Evolutionary conservation across 805 yeast species (phyloP), one percentile per base, ranked within the genome.

Genomic region (Ogataea sp.): DNA sequence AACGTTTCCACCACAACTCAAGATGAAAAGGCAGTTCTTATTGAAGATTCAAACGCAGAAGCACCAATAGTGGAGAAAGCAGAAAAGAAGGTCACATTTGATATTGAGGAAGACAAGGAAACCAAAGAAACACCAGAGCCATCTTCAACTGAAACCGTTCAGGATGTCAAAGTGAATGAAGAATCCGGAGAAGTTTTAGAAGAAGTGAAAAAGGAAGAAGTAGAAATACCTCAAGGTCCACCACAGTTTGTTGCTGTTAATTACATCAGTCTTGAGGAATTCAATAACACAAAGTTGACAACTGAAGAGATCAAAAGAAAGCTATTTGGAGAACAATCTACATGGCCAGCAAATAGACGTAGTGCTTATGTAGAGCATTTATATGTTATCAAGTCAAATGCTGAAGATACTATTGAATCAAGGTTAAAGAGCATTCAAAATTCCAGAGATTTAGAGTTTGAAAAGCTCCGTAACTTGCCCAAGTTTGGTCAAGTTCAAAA

Each of bases 301-400:
- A 34, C 29, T 6, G 51, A 58, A 8, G 57, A 59, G 11, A 52
- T 73, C 20, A 62, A 63, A 26, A 44, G 50, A 2, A 54, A 60
- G n/a, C 53, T 84, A n/a, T 70, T 86, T 46, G 95, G 95, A 2
- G 56, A 63, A 9, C 80, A 80, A 42, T 63, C 85, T 9, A 40
- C 65, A 2, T 58, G 69, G 7, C 72, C 80, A 0, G 73, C 77
- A 0, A 62, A 73, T 4, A 63, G 77, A 32, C 64, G 82, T 36
- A 71, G 73, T 43, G 67, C 68, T 29, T 76, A 78, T 25, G 68
- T 72, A 13, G 80, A 78, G 48, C 73, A 54, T 3, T 38, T 59
- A 10, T 47, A 42, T 38, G 39, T 51, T 7, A 58, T 59, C 32
- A 56, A 57, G 35, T 44, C 51, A 13, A 58, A 58, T 37, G 43